Base-by-base conservation (phyloP, 495 filamentous ascomycete genomes). In the Neurospora pannonica region DNA sequence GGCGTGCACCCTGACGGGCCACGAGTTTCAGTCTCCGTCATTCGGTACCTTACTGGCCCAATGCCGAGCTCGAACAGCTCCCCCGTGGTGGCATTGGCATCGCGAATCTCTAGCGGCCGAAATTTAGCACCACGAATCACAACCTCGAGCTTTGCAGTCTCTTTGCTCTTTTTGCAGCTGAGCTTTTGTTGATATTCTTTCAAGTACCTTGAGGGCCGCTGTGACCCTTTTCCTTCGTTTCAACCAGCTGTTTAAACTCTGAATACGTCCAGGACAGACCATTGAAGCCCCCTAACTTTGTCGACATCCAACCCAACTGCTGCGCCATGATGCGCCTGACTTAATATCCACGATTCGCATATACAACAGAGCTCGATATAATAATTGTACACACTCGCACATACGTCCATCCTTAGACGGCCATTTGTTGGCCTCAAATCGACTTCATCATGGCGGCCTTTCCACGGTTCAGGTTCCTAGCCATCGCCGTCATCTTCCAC, bases 401-500 rank as follows among this genome's bases (percentile, higher is more conserved):
- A 10, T 28, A 38, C n/a, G 71, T 73, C 21, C 71, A 70, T 46
- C 54, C 69, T 34, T 71, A 39, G 62, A 71, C 72, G 36, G 62
- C 73, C 75, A 73, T 71, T 71, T 76, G 69, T 72, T 71, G 71
- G 72, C 43, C 17, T 36, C 19, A 62, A 71, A 5, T 17, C 67
- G 8, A 24, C 48, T 70, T 42, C 77, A 79, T 72, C 71, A 97
- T 97, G 93, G 91, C 92, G 79, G 89, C 92, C 78, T 87, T 95
- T 78, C 89, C 91, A 79, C 94, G 95, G 79, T 89, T 92, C 77
- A 93, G 92, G 79, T 99, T 99, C 83, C 85, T 98, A 80, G 91
- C 90, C 81, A 90, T 97, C 79, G 97, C 97, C 78, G 87, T 98
- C 79, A 84, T 96, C 69, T 99, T 99, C 80, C 97, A 99, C 84